Percentiles rank a stretch among this genome's conserved stretches.
phyloP scores from a whole-genome alignment of 2,329 filamentous ascomycete genomes.

The Aspergillus tubingensis region DNA sequence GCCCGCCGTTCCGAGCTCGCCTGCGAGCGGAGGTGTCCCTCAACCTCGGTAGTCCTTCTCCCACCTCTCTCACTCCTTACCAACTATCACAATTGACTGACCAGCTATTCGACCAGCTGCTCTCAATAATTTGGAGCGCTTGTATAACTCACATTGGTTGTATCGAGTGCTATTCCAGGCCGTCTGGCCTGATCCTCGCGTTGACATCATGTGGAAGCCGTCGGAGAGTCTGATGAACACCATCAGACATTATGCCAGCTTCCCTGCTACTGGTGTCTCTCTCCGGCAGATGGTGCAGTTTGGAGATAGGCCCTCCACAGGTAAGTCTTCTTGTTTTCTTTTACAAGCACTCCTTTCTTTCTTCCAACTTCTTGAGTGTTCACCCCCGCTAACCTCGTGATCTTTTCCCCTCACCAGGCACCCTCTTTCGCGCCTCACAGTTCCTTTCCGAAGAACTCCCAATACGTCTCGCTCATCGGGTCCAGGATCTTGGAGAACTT shows the following conservation, averaged over 20 bases:
- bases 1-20: conserved; percentile 11
- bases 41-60: conserved; percentile 33
- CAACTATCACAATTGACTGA: neutral
- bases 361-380: conserved; percentile 7
- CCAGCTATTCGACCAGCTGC: conserved; percentile 1
- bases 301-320: conserved; percentile 87
- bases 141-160: neutral
- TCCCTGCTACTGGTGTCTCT: conserved; percentile 94
- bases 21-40: conserved; percentile 17
- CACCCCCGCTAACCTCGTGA: conserved; percentile 19
- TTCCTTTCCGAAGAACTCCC: conserved; percentile 98
- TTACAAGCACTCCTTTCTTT: neutral
- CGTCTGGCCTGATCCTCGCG: conserved; percentile 28
- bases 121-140: neutral
- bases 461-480: conserved; percentile 92
- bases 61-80: conserved; percentile 9
- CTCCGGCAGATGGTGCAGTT: conserved; percentile 99
- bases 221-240: conserved; percentile 90
- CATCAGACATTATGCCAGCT: conserved; percentile 95
- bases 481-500: conserved; percentile 87
- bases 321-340: conserved; percentile 51
- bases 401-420: conserved; percentile 59
- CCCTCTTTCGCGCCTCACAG: conserved; percentile 94
- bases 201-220: conserved; percentile 79
- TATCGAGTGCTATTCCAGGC: conserved; percentile 24